phyloP scores from a whole-genome alignment of 2,329 filamentous ascomycete genomes.

The Ascochyta lentis region DNA sequence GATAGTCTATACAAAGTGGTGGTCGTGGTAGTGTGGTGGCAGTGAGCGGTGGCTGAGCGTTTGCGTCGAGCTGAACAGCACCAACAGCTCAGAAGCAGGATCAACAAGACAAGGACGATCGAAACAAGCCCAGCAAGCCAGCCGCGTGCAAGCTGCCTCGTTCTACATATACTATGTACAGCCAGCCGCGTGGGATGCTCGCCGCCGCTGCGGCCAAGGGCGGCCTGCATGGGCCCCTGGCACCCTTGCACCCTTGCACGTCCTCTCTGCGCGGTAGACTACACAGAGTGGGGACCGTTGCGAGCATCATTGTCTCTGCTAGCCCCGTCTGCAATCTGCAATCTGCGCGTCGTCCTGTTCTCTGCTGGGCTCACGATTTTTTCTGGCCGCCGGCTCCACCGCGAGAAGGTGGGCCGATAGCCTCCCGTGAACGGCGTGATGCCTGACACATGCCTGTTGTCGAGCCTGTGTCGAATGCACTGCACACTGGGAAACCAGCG shows the following conservation, averaged over 20 bases:
- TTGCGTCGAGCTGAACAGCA: slow-evolving; percentile 10
- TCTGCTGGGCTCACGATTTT: slow-evolving; percentile 9
- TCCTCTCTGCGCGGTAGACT: slow-evolving; percentile 2
- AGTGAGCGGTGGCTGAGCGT: slow-evolving; percentile 14
- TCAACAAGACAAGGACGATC: neutral
- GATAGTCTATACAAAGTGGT: too few relatives aligned
- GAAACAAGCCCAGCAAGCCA: neutral
- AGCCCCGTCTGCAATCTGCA: slow-evolving; percentile 9
- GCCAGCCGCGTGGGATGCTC: slow-evolving; percentile 19
- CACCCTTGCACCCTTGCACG: too few relatives aligned
- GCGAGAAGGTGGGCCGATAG: slow-evolving; percentile 15
- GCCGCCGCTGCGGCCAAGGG: slow-evolving; percentile 28
- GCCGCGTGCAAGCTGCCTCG: slow-evolving; percentile 12
- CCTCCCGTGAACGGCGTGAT: slow-evolving; percentile 18
- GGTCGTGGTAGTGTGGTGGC: too few relatives aligned
- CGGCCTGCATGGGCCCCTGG: slow-evolving; percentile 16
- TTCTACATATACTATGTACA: slow-evolving; percentile 11
- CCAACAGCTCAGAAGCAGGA: slow-evolving; percentile 1
- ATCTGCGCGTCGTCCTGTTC: slow-evolving; percentile 5
- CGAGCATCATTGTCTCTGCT: slow-evolving; percentile 15
- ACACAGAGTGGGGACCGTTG: slow-evolving; percentile 15
- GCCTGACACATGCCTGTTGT: slow-evolving; percentile 11
- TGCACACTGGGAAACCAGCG: neutral
- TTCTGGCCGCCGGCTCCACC: slow-evolving; percentile 12
- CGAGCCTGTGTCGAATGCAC: too few relatives aligned